phyloP scores from a whole-genome alignment of 768 basidiomycete genomes.

The Ramaria rubella region DNA sequence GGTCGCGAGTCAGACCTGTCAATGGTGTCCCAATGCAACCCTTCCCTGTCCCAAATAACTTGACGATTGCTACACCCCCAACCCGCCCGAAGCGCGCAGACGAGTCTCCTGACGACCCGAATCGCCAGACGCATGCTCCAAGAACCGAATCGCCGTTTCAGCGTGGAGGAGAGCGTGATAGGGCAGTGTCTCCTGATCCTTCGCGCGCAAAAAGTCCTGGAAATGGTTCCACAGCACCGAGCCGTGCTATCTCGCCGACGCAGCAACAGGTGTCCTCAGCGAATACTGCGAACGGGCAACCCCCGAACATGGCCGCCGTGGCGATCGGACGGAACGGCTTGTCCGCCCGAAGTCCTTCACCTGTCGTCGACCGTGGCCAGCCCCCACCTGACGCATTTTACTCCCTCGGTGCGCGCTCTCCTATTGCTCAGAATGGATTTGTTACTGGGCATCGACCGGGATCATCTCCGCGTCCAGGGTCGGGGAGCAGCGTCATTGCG shows the following conservation, averaged over 20 bases:
- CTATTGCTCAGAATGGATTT: slow-evolving; percentile 33
- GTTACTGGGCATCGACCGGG: slow-evolving; percentile 44
- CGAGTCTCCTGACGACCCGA: slow-evolving; percentile 10
- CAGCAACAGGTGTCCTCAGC: slow-evolving; percentile 1
- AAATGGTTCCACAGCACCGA: background rate
- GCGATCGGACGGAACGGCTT: slow-evolving; percentile 41
- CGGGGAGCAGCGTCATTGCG: slow-evolving; percentile 62
- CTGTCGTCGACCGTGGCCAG: slow-evolving; percentile 45
- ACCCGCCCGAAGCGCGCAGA: slow-evolving; percentile 55
- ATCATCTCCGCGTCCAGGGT: slow-evolving; percentile 39
- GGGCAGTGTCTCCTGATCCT: slow-evolving; percentile 2
- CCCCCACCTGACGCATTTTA: slow-evolving; percentile 62
- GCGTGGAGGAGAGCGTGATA: background rate
- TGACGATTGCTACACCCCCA: background rate
- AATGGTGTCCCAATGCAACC: slow-evolving; percentile 43
- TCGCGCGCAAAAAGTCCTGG: background rate
- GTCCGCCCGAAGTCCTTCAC: slow-evolving; percentile 50
- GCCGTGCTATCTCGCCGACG: slow-evolving; percentile 12
- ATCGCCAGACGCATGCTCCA: slow-evolving; percentile 3
- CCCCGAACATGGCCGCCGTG: slow-evolving; percentile 48
- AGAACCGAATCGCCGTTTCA: slow-evolving; percentile 6
- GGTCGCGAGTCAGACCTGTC: background rate
- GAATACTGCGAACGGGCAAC: slow-evolving; percentile 29
- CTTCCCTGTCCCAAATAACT: background rate
- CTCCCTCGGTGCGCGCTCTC: slow-evolving; percentile 17